Evolutionary conservation across 1,139 yeast genomes (phyloP), one percentile per base, ranked within the genome.

Genomic region (Yamadazyma diddensiae): DNA sequence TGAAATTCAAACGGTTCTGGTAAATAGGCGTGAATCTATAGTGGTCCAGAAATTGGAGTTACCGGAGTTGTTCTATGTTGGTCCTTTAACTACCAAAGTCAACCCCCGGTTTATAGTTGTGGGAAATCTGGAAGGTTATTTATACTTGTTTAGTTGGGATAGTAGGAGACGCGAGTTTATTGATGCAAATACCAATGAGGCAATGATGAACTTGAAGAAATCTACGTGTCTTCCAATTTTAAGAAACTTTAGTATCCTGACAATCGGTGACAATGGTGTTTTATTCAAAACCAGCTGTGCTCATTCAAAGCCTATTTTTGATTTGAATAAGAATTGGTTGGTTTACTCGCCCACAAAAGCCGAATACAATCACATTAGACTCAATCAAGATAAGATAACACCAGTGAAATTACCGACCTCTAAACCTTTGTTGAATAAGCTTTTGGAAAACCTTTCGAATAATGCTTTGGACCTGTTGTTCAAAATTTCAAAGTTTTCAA

Each of bases 401-500:
- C 71, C 75, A 0, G 65, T 74, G 14, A 62, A 62, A 38, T 47
- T 75, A 13, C 76, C 79, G 1, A 62, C 61, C 2, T 63, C 68
- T 2, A 66, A 68, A 1, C 72, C 74, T 0, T 46, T 74, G 19
- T 53, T 73, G 27, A 62, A 66, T 31, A 67, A 71, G 35, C 65
- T 77, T 1, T 48, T 77, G 35, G 65, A 70, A 6, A 59, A 67
- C 13, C 46, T 78, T 12, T 74, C 82, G 3, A 66, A 67, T 36
- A 62, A 71, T 4, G 79, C 83, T 0, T 53, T 77, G 15, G 83
- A 78, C 51, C 73, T 79, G 4, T 50, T 77, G 19, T 57, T 67
- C 39, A 65, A 67, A 45, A 46, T 77, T 11, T 66, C 80, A 0
- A 77, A 74, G 38, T 53, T 67, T 6, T 65, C 78, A 9, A 64